These are phyloP conservation scores for Polytolypa hystricis DNA, from an alignment of 2,329 filamentous ascomycete species.

Conservation along the genomic window DNA sequence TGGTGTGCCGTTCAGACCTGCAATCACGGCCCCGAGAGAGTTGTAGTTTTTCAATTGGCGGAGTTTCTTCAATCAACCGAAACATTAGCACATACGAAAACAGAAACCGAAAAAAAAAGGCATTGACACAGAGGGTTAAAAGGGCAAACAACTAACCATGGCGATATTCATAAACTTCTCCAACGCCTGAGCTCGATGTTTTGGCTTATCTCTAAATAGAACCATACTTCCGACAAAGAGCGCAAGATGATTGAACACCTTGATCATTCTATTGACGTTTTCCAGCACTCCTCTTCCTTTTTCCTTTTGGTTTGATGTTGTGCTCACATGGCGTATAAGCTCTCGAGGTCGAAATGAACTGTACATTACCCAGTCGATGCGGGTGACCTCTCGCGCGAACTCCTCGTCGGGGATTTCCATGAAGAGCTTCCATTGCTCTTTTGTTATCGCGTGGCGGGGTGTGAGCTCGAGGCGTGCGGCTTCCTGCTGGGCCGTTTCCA, in stretches of 20 bases:
- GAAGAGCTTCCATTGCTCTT: conserved; percentile 78
- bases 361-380: conserved; percentile 98
- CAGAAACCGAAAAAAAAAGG: neutral
- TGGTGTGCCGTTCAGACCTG: conserved; percentile 78
- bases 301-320: conserved; percentile 42
- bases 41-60: conserved; percentile 96
- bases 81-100: no score
- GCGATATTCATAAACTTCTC: conserved; percentile 95
- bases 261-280: conserved; percentile 89
- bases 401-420: conserved; percentile 79
- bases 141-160: conserved; percentile 27
- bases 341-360: conserved; percentile 88
- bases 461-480: conserved; percentile 61
- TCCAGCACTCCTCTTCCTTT: conserved; percentile 62
- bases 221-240: conserved; percentile 76
- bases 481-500: conserved; percentile 69
- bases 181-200: conserved; percentile 80
- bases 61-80: conserved; percentile 64
- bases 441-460: conserved; percentile 60
- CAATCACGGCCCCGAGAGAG: conserved; percentile 82
- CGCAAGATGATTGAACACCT: conserved; percentile 78
- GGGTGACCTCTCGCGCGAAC: conserved; percentile 80
- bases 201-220: conserved; percentile 84
- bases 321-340: conserved; percentile 78
- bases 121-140: neutral